Conservation (phyloP, 768 basidiomycete species). For the Kwoniella dejecticola region DNA sequence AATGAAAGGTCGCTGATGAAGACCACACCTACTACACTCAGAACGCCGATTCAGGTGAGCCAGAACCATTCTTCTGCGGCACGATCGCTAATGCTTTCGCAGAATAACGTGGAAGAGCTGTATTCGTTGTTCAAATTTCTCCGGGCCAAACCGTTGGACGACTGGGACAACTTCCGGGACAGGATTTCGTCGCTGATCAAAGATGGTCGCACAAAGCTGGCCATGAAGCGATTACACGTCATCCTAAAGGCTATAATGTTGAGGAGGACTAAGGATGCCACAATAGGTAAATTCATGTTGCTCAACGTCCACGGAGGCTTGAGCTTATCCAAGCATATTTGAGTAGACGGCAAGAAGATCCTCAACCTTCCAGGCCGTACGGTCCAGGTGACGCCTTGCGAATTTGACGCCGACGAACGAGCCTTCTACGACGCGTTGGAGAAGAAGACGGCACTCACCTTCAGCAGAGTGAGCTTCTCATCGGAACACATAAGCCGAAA, state of each 20-base stretch:
- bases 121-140: slow-evolving; percentile 88
- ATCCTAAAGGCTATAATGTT: slow-evolving; percentile 87
- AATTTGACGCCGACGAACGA: slow-evolving; percentile 74
- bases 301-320: slow-evolving; percentile 56
- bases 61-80: no score
- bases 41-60: slow-evolving; percentile 54
- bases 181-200: slow-evolving; percentile 81
- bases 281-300: slow-evolving; percentile 36
- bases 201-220: slow-evolving; percentile 62
- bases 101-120: slow-evolving; percentile 88
- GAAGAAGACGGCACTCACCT: slow-evolving; percentile 59
- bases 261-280: slow-evolving; percentile 70
- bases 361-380: slow-evolving; percentile 75
- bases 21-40: neutral
- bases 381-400: slow-evolving; percentile 72
- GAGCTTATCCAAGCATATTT: slow-evolving; percentile 12
- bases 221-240: slow-evolving; percentile 84
- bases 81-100: neutral
- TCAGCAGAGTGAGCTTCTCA: slow-evolving; percentile 62
- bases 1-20: no score
- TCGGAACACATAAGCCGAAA: no score
- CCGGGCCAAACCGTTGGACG: slow-evolving; percentile 71
- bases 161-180: slow-evolving; percentile 75
- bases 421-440: slow-evolving; percentile 77
- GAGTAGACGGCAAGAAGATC: slow-evolving; percentile 76